These are phyloP conservation scores for Chaetomium sp. DNA, from an alignment of 2,329 filamentous ascomycete species.

Conservation along the genomic window DNA sequence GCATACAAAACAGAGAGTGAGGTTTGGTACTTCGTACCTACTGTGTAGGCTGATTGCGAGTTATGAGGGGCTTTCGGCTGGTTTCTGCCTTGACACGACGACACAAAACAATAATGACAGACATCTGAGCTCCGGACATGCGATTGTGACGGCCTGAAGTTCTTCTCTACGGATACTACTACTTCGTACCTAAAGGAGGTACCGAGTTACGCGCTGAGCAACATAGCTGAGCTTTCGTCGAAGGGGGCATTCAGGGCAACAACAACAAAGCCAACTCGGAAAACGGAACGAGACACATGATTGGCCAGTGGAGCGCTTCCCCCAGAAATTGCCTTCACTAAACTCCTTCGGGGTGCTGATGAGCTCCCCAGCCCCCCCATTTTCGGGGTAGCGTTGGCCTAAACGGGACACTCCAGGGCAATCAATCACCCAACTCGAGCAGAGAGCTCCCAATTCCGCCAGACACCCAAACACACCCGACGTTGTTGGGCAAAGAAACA, in stretches of 20 bases:
- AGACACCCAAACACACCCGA: conserved; percentile 10
- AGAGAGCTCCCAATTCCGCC: not conserved
- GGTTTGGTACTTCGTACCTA: too few relatives aligned
- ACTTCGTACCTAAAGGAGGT: too few relatives aligned
- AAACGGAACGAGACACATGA: not conserved
- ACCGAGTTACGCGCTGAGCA: too few relatives aligned
- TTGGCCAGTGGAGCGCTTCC: conserved; percentile 3
- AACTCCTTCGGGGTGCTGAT: not conserved
- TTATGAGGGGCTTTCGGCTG: too few relatives aligned
- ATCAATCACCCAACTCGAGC: conserved; percentile 1
- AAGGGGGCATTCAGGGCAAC: not conserved
- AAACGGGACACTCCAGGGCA: not conserved
- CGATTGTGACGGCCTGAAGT: too few relatives aligned
- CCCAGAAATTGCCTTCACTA: conserved; percentile 12
- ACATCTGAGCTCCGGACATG: too few relatives aligned
- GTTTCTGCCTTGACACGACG: too few relatives aligned
- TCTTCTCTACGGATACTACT: too few relatives aligned
- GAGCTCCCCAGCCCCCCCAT: conserved; percentile 13
- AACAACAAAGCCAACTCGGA: not conserved
- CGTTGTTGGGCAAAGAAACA: conserved; percentile 24
- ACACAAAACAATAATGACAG: too few relatives aligned
- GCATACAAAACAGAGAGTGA: too few relatives aligned
- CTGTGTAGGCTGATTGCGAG: too few relatives aligned
- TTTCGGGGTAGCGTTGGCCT: conserved; percentile 4
- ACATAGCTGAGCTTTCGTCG: too few relatives aligned